Evolutionary conservation across 352 stramenopile species (phyloP), one percentile per base, ranked within the genome.

Genomic region (Pythium brachiatum): DNA sequence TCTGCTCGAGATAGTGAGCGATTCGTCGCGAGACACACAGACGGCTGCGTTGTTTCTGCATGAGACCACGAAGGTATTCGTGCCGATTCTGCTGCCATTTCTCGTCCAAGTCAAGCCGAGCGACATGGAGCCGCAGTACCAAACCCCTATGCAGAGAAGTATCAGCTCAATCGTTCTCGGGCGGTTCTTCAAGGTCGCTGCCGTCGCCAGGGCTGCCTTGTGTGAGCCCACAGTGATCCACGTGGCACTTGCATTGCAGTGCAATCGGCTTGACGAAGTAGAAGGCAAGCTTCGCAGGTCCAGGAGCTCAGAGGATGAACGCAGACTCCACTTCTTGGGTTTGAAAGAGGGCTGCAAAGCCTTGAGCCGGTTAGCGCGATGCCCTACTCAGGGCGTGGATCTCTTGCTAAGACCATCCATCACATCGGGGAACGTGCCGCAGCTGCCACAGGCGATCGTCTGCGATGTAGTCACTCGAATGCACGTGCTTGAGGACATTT

Each of bases 91-190:
- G 1, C 54, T 94, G 25, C 27, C 57, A 13, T 79, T 89, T 60
- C 38, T 94, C 2, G 66, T 74, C 1, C 79, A 81, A 64, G 75
- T 85, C 11, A 78, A 56, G 20, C 77, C 80, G 18, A 88, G 73
- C 47, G 77, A 74, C 54, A 89, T 86, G 78, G 66, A 78, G 9
- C 75, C 79, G 20, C 46, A 65, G 1, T 69, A 75, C 18, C 82
- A 91, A 51, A 85, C 60, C 15, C 31, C 69, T 27, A 64, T 50
- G 9, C 82, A 91, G 44, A 80, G 81, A 29, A 90, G 79, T 60
- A 82, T 92, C 36, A 94, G 84, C 60, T 89, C 79, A 39, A 83
- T 92, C 25, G 64, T 90, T 7, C 66, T 94, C 0, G 65, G 77
- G 38, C 70, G 74, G 2, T 79, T 94, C 26, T 75, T 71, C 41